Percentiles rank a stretch among this genome's conserved stretches.
phyloP scores from a whole-genome alignment of 768 basidiomycete species.

The Tulasnella sp. region DNA sequence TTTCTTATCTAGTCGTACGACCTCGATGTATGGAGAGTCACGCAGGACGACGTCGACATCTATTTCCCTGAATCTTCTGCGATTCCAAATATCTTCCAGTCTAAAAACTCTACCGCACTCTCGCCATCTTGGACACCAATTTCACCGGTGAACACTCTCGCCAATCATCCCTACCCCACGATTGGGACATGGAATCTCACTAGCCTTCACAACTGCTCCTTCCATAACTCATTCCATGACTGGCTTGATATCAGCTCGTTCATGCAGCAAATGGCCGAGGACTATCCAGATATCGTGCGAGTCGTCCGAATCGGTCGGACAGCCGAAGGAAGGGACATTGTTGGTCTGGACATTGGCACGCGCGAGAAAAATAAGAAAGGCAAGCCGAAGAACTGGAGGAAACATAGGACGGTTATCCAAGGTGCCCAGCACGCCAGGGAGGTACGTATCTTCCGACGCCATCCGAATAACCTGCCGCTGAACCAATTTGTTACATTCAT shows the following conservation, averaged over 20 bases:
- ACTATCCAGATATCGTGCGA: constrained; percentile 53
- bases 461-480: neutral
- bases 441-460: constrained; percentile 49
- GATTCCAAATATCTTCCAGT: constrained; percentile 16
- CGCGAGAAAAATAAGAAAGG: constrained; percentile 39
- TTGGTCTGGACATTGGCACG: constrained; percentile 55
- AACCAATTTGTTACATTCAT: constrained; percentile 20
- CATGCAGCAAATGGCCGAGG: constrained; percentile 51
- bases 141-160: neutral
- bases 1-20: constrained; percentile 15
- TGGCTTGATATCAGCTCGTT: constrained; percentile 59
- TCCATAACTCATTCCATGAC: constrained; percentile 58
- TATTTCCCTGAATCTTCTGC: constrained; percentile 15
- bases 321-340: constrained; percentile 62
- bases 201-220: constrained; percentile 38
- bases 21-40: constrained; percentile 29
- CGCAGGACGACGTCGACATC: constrained; percentile 20
- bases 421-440: constrained; percentile 79
- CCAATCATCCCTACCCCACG: neutral
- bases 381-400: constrained; percentile 40
- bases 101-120: constrained; percentile 11
- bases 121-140: constrained; percentile 2
- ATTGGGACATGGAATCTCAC: constrained; percentile 31
- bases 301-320: constrained; percentile 60
- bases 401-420: constrained; percentile 65